Base-by-base conservation (phyloP, 495 filamentous ascomycete species). In the Trichoderma gamsii region DNA sequence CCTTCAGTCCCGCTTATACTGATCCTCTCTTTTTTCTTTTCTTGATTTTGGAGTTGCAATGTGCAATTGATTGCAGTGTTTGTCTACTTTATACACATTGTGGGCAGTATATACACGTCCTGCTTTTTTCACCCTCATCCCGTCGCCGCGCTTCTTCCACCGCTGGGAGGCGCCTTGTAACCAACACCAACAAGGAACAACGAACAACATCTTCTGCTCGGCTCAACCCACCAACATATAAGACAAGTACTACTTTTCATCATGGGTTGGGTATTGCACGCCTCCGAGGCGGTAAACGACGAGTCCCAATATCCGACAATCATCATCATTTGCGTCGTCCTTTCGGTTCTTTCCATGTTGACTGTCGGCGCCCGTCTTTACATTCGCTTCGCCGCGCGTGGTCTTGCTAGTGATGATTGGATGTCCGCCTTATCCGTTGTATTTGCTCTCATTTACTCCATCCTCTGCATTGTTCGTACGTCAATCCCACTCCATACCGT, bases 381-480 rank as follows among this genome's bases (percentile, higher is more conserved):
- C 66, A 71, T 77, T 41, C 67, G 75, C 18, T 41, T 68, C 35
- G 70, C 41, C 64, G 71, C 68, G n/a, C 70, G 72, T 38, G 73
- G 75, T 43, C 63, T 77, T 29, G 73, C 73, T 0, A 68, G 71
- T 6, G 75, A 77, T 41, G 75, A 77, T 68, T 73, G 61, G 56
- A 72, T 76, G 75, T 29, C 73, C 9, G 35, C 43, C 3, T 15
- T 75, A 25, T 74, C 75, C 6, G 70, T 75, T 77, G 65, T 76
- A 1, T 84, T 82, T 63, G 79, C 77, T 65, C 75, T 85, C n/a
- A 72, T 83, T 11, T 85, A 85, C 65, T 80, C 77, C 44, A 74
- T 75, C 3, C 70, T 84, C 1, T 85, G 82, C 71, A 83, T 85
- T 49, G 75, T 77, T 65, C 83, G 82, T 84, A 75, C 71, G 80